phyloP scores from a whole-genome alignment of 2,329 filamentous ascomycete species.

The Alternaria rosae region DNA sequence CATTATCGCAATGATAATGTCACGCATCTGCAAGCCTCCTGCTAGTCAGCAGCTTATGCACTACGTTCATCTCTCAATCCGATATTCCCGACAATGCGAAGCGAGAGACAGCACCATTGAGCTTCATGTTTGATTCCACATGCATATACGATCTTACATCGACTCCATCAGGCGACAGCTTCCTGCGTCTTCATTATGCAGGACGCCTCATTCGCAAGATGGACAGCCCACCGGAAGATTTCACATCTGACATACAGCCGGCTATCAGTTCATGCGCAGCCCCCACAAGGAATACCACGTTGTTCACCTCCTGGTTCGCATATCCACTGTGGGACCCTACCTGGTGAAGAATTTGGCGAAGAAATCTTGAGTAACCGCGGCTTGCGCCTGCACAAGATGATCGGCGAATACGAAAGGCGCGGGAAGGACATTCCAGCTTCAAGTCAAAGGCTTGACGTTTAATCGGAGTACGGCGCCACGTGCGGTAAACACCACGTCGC shows the following conservation, averaged over 20 bases:
- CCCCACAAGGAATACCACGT: conserved; percentile 14
- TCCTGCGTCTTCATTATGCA: conserved; percentile 11
- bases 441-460: conserved; percentile 9
- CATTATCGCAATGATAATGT: background rate
- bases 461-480: conserved; percentile 17
- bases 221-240: conserved; percentile 3
- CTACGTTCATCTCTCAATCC: conserved; percentile 10
- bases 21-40: background rate
- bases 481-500: conserved; percentile 16
- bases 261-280: conserved; percentile 9
- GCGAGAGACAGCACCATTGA: conserved; percentile 16
- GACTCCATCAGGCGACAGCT: conserved; percentile 12
- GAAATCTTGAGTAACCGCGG: conserved; percentile 4
- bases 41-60: background rate
- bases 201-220: conserved; percentile 3
- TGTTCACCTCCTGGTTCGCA: conserved; percentile 13
- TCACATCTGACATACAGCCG: conserved; percentile 4
- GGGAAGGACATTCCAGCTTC: conserved; percentile 7
- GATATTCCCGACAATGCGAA: conserved; percentile 10
- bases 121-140: conserved; percentile 1
- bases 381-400: background rate
- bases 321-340: background rate
- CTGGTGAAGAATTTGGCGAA: background rate
- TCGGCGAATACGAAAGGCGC: conserved; percentile 2
- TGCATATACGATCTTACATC: conserved; percentile 9